Evolutionary conservation across 2,329 filamentous ascomycete species (phyloP), one percentile per base, ranked within the genome.

Genomic region (Ophiostoma himal-ulmi): DNA sequence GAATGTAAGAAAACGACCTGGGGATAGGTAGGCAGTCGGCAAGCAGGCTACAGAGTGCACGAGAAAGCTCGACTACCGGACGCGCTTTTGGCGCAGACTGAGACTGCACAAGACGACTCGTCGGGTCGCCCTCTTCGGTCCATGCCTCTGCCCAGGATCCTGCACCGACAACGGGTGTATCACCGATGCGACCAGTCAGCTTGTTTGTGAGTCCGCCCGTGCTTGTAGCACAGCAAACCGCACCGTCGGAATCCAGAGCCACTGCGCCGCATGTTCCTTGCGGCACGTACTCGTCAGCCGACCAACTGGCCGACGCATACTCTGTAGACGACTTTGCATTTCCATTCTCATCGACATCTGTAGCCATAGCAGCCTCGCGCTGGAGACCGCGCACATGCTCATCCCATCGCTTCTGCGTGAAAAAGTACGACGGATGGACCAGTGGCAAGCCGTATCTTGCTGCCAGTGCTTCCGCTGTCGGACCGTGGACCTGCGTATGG

Each of bases 71-170:
- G 17, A 85, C 76, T 0, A 75, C 77, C 69, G 79, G 79, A 0
- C 54, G 62, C 62, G 4, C 30, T 4, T 39, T n/a, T 13, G 20
- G 36, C n/a, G 7, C 20, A 39, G 17, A 26, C 7, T 36, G 69
- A 34, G 41, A 41, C 44, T 2, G 30, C 22, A 10, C 36, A n/a
- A 76, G 74, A 70, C 80, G 39, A 22, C 70, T 73, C 0, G 77
- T 79, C 7, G 78, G 75, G 52, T 80, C 78, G 1, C 78, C 78
- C 1, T 82, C 79, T 70, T 89, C 85, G 8, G 80, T 79, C 92
- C 92, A 96, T 74, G 93, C 87, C 77, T 96, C 93, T 0, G 93
- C 92, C 92, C 93, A 97, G 78, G 93, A 97, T 0, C 93, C 93
- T 0, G 93, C 91, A 0, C 93, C 93, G 0, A 93, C 81, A 0